Percentiles rank a stretch among this genome's conserved stretches.
These are phyloP conservation scores for Acephala macrosclerotiorum DNA, from an alignment of 2,329 filamentous ascomycete species.

Conservation along the genomic window DNA sequence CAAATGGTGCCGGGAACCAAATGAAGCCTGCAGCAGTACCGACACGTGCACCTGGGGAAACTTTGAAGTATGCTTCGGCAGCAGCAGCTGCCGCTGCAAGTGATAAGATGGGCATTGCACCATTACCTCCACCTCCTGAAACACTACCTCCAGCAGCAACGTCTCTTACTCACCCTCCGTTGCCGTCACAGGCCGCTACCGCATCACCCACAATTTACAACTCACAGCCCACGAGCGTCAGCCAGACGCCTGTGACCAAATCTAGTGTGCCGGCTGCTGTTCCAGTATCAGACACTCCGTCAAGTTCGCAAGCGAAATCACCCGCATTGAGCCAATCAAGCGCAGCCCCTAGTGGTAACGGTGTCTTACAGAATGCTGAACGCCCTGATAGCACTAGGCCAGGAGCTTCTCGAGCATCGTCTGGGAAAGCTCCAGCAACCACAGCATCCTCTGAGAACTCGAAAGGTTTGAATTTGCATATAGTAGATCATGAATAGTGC, in stretches of 20 bases:
- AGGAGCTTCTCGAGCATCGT: slow-evolving; percentile 35
- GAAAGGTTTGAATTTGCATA: slow-evolving; percentile 49
- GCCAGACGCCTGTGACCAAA: slow-evolving; percentile 46
- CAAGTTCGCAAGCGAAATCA: slow-evolving; percentile 56
- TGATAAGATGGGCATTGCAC: slow-evolving; percentile 92
- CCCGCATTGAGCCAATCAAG: slow-evolving; percentile 55
- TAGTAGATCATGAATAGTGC: slow-evolving; percentile 21
- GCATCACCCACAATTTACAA: slow-evolving; percentile 60
- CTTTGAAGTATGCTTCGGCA: slow-evolving; percentile 95
- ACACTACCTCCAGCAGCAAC: slow-evolving; percentile 57
- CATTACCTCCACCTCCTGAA: slow-evolving; percentile 88
- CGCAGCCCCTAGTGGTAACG: slow-evolving; percentile 49
- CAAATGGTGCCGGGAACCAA: slow-evolving; percentile 64
- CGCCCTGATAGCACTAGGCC: slow-evolving; percentile 49
- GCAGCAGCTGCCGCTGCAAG: slow-evolving; percentile 92
- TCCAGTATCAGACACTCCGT: slow-evolving; percentile 48
- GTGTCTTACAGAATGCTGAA: slow-evolving; percentile 54
- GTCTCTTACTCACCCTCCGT: slow-evolving; percentile 39
- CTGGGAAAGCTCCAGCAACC: slow-evolving; percentile 45
- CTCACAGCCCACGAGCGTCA: slow-evolving; percentile 52
- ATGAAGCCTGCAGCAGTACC: slow-evolving; percentile 97
- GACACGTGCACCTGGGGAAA: slow-evolving; percentile 84
- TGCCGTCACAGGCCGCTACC: slow-evolving; percentile 56
- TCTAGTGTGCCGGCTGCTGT: slow-evolving; percentile 44
- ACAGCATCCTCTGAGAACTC: slow-evolving; percentile 53